Conservation (phyloP, 2,329 filamentous ascomycete species). For the Pleurostoma richardsiae region DNA sequence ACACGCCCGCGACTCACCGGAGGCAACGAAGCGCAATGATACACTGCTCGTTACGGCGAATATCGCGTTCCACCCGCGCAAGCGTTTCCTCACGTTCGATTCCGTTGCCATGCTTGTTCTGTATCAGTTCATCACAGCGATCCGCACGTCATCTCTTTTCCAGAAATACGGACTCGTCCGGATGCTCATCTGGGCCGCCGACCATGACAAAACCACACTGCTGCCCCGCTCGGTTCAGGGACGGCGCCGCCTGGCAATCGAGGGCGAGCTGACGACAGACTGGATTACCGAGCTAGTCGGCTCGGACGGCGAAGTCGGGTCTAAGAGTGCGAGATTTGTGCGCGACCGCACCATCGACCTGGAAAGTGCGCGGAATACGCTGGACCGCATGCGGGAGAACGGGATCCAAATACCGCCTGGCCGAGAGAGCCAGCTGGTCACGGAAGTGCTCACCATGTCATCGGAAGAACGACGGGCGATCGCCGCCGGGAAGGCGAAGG, state of each 20-base stretch:
- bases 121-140: conserved; percentile 55
- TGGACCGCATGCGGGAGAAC: conserved; percentile 40
- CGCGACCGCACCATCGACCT: conserved; percentile 45
- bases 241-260: conserved; percentile 52
- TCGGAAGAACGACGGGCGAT: conserved; percentile 3
- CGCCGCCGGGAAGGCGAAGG: conserved; percentile 13
- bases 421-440: conserved; percentile 31
- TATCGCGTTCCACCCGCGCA: conserved; percentile 49
- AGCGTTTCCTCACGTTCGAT: conserved; percentile 43
- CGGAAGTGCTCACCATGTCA: conserved; percentile 15
- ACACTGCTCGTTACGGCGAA: conserved; percentile 71
- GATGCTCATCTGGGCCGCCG: conserved; percentile 68
- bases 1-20: conserved; percentile 29
- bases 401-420: conserved; percentile 37
- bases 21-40: conserved; percentile 48
- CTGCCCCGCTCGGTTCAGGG: conserved; percentile 55
- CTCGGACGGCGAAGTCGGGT: conserved; percentile 19
- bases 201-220: conserved; percentile 52
- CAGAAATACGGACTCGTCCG: conserved; percentile 76
- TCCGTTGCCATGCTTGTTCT: conserved; percentile 54
- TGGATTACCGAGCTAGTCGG: conserved; percentile 55
- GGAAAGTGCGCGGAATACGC: conserved; percentile 31
- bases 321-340: conserved; percentile 9
- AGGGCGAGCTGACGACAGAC: conserved; percentile 57
- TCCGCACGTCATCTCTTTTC: conserved; percentile 55